A percentile compares a stretch with the other conserved stretches of the same genome.
Conservation (phyloP, 345 rosid species). For the Camelina hispida region DNA sequence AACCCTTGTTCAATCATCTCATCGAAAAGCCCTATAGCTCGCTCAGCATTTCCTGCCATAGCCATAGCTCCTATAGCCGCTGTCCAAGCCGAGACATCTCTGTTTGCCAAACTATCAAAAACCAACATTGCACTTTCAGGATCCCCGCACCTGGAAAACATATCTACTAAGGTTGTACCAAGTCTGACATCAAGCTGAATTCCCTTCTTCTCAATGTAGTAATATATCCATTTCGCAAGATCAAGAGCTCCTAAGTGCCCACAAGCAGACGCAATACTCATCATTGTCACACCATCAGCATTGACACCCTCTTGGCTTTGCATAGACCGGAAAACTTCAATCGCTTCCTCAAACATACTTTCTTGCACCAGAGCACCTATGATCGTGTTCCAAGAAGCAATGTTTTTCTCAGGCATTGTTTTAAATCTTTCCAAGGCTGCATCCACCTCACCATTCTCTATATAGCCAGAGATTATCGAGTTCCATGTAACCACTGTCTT, state of each 20-base stretch:
- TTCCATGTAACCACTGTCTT: conserved; percentile 73
- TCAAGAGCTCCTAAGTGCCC: conserved; percentile 65
- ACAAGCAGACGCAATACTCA: conserved; percentile 66
- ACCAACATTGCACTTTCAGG: conserved; percentile 58
- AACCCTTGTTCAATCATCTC: conserved; percentile 59
- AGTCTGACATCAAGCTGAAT: conserved; percentile 60
- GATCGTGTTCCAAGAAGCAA: conserved; percentile 69
- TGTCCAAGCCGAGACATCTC: conserved; percentile 78
- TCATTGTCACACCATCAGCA: conserved; percentile 61
- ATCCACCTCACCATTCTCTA: conserved; percentile 56
- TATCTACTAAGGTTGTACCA: conserved; percentile 60
- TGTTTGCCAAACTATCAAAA: conserved; percentile 52
- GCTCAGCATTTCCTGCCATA: conserved; percentile 55
- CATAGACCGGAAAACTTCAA: conserved; percentile 59
- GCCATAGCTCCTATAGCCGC: conserved; percentile 71
- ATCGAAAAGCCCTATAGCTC: conserved; percentile 56
- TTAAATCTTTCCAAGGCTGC: conserved; percentile 56
- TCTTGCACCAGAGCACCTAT: conserved; percentile 60
- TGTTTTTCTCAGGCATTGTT: conserved; percentile 65
- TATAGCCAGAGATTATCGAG: conserved; percentile 55
- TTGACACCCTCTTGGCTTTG: conserved; percentile 53
- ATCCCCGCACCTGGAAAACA: conserved; percentile 77
- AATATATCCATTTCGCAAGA: conserved; percentile 64
- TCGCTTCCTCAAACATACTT: conserved; percentile 65
- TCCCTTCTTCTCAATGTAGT: conserved; percentile 47